A percentile compares a stretch with the other conserved stretches of the same genome.
Conservation (phyloP, 176 grass and related monocot genomes). For the Cymbopogon citratus region DNA sequence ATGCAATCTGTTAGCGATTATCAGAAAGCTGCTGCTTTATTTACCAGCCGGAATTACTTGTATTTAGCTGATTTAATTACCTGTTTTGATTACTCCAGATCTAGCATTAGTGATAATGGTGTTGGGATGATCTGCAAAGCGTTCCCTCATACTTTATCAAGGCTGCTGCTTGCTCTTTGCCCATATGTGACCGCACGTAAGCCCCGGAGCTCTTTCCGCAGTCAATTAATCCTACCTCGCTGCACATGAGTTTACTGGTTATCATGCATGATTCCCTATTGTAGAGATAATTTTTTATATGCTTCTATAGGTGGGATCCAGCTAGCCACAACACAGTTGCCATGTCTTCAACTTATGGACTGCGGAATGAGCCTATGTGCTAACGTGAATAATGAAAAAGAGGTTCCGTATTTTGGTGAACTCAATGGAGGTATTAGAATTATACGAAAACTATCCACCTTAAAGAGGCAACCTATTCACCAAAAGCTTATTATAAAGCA, state of each 20-base stretch:
- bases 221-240: background rate
- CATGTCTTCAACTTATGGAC: conserved; percentile 82
- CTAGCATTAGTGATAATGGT: conserved; percentile 89
- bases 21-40: conserved; percentile 1
- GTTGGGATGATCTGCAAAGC: conserved; percentile 87
- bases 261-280: background rate
- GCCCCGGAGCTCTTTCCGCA: background rate
- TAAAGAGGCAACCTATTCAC: conserved; percentile 30
- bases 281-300: background rate
- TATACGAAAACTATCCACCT: conserved; percentile 39
- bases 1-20: background rate
- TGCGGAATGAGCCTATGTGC: conserved; percentile 83
- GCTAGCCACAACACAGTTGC: conserved; percentile 71
- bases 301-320: conserved; percentile 76
- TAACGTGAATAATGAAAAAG: conserved; percentile 42
- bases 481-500: conserved; percentile 97
- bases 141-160: conserved; percentile 64
- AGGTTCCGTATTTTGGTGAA: conserved; percentile 34
- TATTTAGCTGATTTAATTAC: conserved; percentile 4
- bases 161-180: conserved; percentile 85
- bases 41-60: background rate
- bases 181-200: conserved; percentile 83
- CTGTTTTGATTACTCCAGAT: conserved; percentile 46
- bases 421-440: conserved; percentile 41
- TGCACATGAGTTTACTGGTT: background rate